Evolutionary conservation across 2,329 filamentous ascomycete genomes (phyloP).

Genomic region (Diaporthe amygdali): DNA sequence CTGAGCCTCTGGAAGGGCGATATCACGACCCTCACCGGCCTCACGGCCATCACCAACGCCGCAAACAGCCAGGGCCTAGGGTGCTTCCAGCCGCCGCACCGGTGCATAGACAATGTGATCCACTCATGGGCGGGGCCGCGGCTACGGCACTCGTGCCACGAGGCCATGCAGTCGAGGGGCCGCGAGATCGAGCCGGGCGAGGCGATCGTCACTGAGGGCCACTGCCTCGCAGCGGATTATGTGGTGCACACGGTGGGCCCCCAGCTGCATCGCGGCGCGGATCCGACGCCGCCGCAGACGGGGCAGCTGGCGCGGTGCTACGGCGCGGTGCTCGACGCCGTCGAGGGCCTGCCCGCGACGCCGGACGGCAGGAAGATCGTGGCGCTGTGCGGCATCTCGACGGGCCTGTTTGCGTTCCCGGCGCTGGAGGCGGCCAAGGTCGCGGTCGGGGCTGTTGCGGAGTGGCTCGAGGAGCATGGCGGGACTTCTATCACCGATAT

Average conservation of each 20-base stretch:
- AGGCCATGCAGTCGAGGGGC: slow-evolving; percentile 31
- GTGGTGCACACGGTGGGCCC: slow-evolving; percentile 42
- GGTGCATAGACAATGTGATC: slow-evolving; percentile 43
- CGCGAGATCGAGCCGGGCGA: slow-evolving; percentile 33
- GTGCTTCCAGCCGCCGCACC: slow-evolving; percentile 39
- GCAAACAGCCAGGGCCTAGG: slow-evolving; percentile 40
- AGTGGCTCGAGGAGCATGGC: slow-evolving; percentile 34
- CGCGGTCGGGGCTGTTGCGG: slow-evolving; percentile 33
- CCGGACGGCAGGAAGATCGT: slow-evolving; percentile 34
- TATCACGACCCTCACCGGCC: slow-evolving; percentile 36
- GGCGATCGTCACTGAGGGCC: slow-evolving; percentile 34
- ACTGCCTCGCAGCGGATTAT: slow-evolving; percentile 34
- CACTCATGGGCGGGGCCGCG: slow-evolving; percentile 37
- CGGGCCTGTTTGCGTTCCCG: slow-evolving; percentile 41
- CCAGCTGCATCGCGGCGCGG: slow-evolving; percentile 31
- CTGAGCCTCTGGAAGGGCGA: not conserved
- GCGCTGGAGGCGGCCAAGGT: slow-evolving; percentile 33
- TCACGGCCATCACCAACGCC: slow-evolving; percentile 41
- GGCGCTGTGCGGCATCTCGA: slow-evolving; percentile 40
- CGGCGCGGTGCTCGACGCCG: slow-evolving; percentile 34
- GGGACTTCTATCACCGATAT: slow-evolving; percentile 34
- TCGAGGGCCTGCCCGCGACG: slow-evolving; percentile 30
- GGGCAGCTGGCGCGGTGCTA: slow-evolving; percentile 36
- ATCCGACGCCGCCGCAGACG: slow-evolving; percentile 27
- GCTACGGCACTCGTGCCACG: slow-evolving; percentile 36